Evolutionary conservation across 495 filamentous ascomycete species (phyloP).

Genomic region (Penicillium waksmanii): DNA sequence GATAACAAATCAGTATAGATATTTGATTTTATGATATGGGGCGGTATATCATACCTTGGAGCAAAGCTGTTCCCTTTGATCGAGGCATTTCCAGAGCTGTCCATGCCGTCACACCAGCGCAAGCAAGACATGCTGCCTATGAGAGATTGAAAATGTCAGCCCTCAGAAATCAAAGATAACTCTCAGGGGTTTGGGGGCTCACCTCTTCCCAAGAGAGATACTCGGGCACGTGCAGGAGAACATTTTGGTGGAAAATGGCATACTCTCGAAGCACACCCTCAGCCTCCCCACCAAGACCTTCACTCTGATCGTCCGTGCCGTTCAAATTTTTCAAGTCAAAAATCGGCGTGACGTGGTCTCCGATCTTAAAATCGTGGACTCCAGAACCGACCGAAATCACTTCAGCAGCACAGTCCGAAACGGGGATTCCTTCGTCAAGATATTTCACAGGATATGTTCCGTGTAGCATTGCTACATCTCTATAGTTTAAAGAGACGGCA

Average conservation of each 20-base stretch:
- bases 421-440: slow-evolving; percentile 24
- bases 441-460: slow-evolving; percentile 31
- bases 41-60: slow-evolving; percentile 2
- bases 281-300: slow-evolving; percentile 27
- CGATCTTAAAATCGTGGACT: slow-evolving; percentile 33
- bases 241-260: slow-evolving; percentile 30
- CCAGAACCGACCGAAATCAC: slow-evolving; percentile 23
- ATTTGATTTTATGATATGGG: neutral
- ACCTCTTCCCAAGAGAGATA: slow-evolving; percentile 36
- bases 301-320: neutral
- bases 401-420: slow-evolving; percentile 29
- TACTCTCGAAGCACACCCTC: slow-evolving; percentile 37
- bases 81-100: slow-evolving; percentile 19
- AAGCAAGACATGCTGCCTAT: slow-evolving; percentile 21
- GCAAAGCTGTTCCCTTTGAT: slow-evolving; percentile 6
- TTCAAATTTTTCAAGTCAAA: neutral
- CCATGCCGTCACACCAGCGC: slow-evolving; percentile 32
- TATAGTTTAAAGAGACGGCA: slow-evolving; percentile 32
- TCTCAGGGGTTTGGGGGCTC: neutral
- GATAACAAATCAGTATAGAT: neutral
- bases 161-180: neutral
- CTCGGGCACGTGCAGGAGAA: slow-evolving; percentile 30
- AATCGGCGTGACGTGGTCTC: slow-evolving; percentile 31
- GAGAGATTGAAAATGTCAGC: neutral
- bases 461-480: slow-evolving; percentile 34